These are phyloP conservation scores for Arthroderma sp. DNA, from an alignment of 2,329 filamentous ascomycete genomes.

Conservation along the genomic window DNA sequence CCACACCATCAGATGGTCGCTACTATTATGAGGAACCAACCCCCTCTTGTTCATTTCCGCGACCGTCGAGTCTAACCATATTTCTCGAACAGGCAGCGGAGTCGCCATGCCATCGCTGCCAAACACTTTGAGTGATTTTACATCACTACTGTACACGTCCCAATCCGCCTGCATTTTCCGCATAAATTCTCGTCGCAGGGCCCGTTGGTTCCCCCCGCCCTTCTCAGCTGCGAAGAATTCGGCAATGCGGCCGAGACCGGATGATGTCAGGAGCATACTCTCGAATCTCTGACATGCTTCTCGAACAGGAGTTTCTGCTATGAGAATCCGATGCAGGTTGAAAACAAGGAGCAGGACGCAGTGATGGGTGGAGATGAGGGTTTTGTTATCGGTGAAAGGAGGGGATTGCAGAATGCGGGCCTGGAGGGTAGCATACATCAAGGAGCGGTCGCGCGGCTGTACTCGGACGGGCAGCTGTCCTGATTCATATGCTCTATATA, in stretches of 20 bases:
- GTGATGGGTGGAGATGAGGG: slow-evolving; percentile 29
- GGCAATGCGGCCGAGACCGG: slow-evolving; percentile 26
- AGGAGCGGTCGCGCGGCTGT: slow-evolving; percentile 19
- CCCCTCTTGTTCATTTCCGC: slow-evolving; percentile 19
- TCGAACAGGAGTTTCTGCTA: slow-evolving; percentile 18
- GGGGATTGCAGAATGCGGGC: slow-evolving; percentile 25
- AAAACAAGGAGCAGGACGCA: slow-evolving; percentile 28
- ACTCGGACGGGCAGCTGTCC: slow-evolving; percentile 26
- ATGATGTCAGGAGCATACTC: slow-evolving; percentile 27
- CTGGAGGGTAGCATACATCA: slow-evolving; percentile 26
- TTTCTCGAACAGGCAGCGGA: slow-evolving; percentile 19
- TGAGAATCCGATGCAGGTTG: slow-evolving; percentile 26
- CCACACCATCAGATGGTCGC: slow-evolving; percentile 20
- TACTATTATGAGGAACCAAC: slow-evolving; percentile 21
- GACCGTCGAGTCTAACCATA: slow-evolving; percentile 28
- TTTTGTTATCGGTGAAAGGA: slow-evolving; percentile 27
- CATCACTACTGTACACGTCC: slow-evolving; percentile 24
- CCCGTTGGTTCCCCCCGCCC: slow-evolving; percentile 27
- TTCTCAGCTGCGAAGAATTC: slow-evolving; percentile 33
- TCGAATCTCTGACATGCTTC: slow-evolving; percentile 26
- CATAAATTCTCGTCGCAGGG: slow-evolving; percentile 32
- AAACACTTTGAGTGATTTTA: slow-evolving; percentile 26
- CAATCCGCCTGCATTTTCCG: slow-evolving; percentile 30
- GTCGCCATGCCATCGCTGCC: slow-evolving; percentile 17
- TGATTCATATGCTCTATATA: slow-evolving; percentile 26